Evolutionary conservation across 1,139 yeast genomes (phyloP).

Genomic region (Eremothecium gossypii): DNA sequence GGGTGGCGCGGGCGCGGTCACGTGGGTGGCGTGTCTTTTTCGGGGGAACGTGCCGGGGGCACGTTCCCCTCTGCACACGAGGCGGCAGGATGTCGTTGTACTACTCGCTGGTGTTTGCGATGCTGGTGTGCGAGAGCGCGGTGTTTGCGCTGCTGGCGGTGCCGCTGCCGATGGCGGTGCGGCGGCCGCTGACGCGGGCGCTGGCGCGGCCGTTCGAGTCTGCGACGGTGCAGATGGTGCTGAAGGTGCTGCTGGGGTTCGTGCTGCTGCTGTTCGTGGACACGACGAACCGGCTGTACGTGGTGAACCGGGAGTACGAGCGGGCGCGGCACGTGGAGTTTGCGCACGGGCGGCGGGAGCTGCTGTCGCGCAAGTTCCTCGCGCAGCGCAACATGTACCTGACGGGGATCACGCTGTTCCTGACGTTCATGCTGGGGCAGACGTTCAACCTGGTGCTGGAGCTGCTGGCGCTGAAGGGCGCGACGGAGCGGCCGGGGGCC

Average conservation of each 20-base stretch:
- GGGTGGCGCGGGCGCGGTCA: slow-evolving; percentile 7
- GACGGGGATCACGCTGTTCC: slow-evolving; percentile 89
- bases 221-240: slow-evolving; percentile 63
- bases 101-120: slow-evolving; percentile 46
- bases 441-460: slow-evolving; percentile 80
- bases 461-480: slow-evolving; percentile 54
- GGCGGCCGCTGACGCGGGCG: slow-evolving; percentile 58
- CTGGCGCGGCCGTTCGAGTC: slow-evolving; percentile 63
- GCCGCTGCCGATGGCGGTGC: slow-evolving; percentile 71
- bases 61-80: background rate
- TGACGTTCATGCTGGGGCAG: slow-evolving; percentile 76
- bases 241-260: slow-evolving; percentile 78
- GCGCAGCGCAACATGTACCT: slow-evolving; percentile 96
- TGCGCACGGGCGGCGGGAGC: slow-evolving; percentile 21
- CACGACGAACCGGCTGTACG: slow-evolving; percentile 73
- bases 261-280: slow-evolving; percentile 79
- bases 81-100: slow-evolving; percentile 21
- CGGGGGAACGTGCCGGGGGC: background rate
- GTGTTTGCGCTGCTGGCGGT: slow-evolving; percentile 72
- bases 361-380: slow-evolving; percentile 66
- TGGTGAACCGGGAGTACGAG: slow-evolving; percentile 50
- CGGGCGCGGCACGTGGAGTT: slow-evolving; percentile 27
- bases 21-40: slow-evolving; percentile 10
- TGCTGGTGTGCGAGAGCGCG: slow-evolving; percentile 71
- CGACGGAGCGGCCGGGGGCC: slow-evolving; percentile 30